Evolutionary conservation across 306 rosid species (phyloP), one percentile per base, ranked within the genome.

Genomic region (Erythrophleum fordii): DNA sequence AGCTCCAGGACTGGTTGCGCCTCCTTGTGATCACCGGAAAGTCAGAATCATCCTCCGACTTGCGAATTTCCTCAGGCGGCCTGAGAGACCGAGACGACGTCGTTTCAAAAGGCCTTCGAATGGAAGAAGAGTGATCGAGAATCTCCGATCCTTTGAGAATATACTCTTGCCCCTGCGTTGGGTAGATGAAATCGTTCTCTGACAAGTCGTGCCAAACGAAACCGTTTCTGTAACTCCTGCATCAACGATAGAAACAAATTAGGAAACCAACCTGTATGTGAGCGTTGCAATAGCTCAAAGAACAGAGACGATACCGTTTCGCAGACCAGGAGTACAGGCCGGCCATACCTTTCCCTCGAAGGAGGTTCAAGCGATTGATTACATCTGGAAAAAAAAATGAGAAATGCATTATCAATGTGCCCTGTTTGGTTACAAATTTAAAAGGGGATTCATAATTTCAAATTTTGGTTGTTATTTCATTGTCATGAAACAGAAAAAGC

Each of bases 171-270:
- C 97, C 99, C 39, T 93, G 97, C 64, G 93, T 91, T 10, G 98
- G 99, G 67, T 87, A 87, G 56, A 95, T 93, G 89, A 91, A 93
- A 80, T 95, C 99, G 75, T 90, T 86, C 88, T 91, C 99, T 28
- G 92, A 83, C 69, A 95, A 88, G 75, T 95, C 99, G 12, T 95
- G 97, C 99, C 99, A 95, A 4, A 95, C 99, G 73, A 95, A 95
- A 26, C 98, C 99, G 67, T 83, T 91, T 72, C 86, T 93, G 85
- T 95, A 95, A 85, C 94, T 85, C 90, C 98, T 95, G 83, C 56
- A 83, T 5, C 31, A 45, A 53, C 8, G 55, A 42, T 16, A 14
- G 20, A 76, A 39, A 9, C 22, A 23, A 8, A 64, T 11, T 22
- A 37, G 31, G 5, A 20, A 60, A 52, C 0, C 11, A 44, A n/a